Conservation (phyloP, 73 alveolate genomes). For the Paramecium tetraurelia region DNA sequence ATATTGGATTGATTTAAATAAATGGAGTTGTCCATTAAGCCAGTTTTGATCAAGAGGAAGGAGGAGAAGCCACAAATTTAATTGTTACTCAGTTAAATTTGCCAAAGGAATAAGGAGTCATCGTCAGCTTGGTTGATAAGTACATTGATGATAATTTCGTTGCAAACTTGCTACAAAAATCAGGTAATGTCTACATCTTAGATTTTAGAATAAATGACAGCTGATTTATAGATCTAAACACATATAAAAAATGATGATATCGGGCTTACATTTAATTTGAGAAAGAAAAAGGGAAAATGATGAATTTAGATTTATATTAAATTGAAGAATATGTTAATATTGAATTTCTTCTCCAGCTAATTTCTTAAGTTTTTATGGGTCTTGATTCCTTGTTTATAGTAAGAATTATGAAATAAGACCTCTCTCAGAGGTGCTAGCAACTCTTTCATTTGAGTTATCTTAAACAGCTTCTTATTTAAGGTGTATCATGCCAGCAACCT, state of each 20-base stretch:
- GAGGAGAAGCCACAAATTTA: slow-evolving; percentile 13
- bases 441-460: background rate
- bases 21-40: slow-evolving; percentile 33
- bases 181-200: background rate
- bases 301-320: background rate
- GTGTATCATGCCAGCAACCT: background rate
- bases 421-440: background rate
- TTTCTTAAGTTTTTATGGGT: background rate
- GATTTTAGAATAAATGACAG: background rate
- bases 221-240: slow-evolving; percentile 15
- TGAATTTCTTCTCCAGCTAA: background rate
- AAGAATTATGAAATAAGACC: background rate
- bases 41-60: slow-evolving; percentile 15
- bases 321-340: background rate
- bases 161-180: background rate
- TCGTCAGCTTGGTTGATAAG: background rate
- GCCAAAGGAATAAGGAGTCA: background rate
- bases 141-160: background rate
- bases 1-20: background rate
- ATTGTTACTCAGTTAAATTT: background rate
- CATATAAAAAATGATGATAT: background rate
- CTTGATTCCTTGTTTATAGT: background rate
- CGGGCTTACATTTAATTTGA: slow-evolving; percentile 30
- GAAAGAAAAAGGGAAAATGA: background rate
- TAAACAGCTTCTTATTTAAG: background rate